These are phyloP conservation scores for Microdochium bolleyi DNA, from an alignment of 2,329 filamentous ascomycete species.

Conservation along the genomic window DNA sequence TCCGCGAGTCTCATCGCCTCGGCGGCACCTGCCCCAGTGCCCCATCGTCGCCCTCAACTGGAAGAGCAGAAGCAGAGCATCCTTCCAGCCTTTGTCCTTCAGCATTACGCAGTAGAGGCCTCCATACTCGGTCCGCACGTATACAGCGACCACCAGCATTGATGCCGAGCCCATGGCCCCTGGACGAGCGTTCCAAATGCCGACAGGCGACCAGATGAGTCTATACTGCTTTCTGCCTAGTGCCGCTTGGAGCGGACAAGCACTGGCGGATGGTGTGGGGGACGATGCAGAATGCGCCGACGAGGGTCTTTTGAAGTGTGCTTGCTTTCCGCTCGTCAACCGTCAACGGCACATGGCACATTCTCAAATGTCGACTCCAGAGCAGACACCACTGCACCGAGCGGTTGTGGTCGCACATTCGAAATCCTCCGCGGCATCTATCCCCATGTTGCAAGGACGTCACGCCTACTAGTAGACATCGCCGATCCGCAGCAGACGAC, in stretches of 20 bases:
- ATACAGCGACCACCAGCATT: not conserved
- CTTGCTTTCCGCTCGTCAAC: not conserved
- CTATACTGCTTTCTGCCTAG: not conserved
- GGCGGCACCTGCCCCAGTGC: no score
- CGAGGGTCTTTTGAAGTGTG: conserved; percentile 1
- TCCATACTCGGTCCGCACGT: no score
- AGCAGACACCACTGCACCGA: not conserved
- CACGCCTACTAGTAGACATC: no score
- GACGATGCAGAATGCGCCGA: not conserved
- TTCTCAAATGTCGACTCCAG: not conserved
- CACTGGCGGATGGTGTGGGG: not conserved
- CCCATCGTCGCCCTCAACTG: no score
- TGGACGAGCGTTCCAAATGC: not conserved
- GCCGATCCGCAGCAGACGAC: no score
- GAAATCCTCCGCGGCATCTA: no score
- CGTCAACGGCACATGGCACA: not conserved
- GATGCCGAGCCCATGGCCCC: not conserved
- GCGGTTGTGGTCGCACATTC: no score
- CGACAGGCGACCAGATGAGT: not conserved
- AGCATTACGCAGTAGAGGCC: no score
- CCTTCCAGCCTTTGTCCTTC: no score
- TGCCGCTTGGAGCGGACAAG: not conserved
- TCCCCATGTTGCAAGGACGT: no score
- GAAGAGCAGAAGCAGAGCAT: no score
- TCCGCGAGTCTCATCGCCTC: no score